Evolutionary conservation across 306 rosid species (phyloP), one percentile per base, ranked within the genome.

Genomic region (Gastrolobium villosum): DNA sequence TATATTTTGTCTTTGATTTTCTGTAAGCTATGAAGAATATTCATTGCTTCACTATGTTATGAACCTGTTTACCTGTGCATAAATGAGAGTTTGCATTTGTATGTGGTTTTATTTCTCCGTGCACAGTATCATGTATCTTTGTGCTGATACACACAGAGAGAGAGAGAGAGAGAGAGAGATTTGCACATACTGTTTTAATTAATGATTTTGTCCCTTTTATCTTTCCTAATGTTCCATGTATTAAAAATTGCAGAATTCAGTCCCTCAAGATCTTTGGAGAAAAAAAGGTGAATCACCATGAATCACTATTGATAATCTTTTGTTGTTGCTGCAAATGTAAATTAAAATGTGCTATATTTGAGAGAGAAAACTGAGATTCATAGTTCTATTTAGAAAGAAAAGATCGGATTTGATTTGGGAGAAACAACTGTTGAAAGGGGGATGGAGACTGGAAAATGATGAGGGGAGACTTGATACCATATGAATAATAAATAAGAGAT

Each of bases 241-340:
- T 68, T 84, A 59, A 56, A 84, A 80, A 74, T 85, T 79, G 90
- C 94, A 92, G 99, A 87, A 39, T 54, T 83, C 83, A 89, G 97
- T 79, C 88, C 91, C 10, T 81, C 84, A 20, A 88, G 87, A 81
- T 86, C 99, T 66, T 77, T 75, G 35, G 97, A 91, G 77, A 90
- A 65, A 64, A 84, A 52, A 61, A 85, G 91, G 99, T 92, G 79
- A 77, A 75, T 79, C 71, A 53, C 44, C 73, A 37, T 43, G 68
- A 66, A 43, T 67, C 11, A 48, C 74, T 75, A 43, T 52, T 72
- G 65, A 61, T 64, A 48, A 20, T 67, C 15, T 79, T 54, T 46
- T 46, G 69, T 57, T 53, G 60, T 63, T 62, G 50, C 46, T 14
- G 34, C 48, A 13, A 40, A 65, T 37, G 39, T 50, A 60, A 41